A percentile compares a stretch with the other conserved stretches of the same genome.
Evolutionary conservation across 345 rosid species (phyloP).

Genomic region (Xanthoceras sorbifolium): DNA sequence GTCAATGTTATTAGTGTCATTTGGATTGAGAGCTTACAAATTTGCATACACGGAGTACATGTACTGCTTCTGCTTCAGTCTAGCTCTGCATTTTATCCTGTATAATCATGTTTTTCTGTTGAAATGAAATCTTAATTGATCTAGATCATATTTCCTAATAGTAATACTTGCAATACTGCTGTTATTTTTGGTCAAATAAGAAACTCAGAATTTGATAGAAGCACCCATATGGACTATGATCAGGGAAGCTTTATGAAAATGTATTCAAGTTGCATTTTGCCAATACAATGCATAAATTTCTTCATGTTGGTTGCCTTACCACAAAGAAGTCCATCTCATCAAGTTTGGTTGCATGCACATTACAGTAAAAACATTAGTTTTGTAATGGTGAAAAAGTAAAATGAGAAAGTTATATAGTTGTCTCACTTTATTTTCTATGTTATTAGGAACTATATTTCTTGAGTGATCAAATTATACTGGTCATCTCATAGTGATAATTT

Average conservation of each 20-base stretch:
- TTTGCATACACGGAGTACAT: not conserved
- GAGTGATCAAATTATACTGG: not conserved
- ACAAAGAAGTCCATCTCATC: not conserved
- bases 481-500: not conserved
- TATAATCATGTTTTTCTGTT: not conserved
- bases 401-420: not conserved
- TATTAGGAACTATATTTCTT: not conserved
- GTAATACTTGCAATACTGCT: not conserved
- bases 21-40: not conserved
- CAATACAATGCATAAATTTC: not conserved
- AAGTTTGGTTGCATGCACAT: not conserved
- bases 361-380: not conserved
- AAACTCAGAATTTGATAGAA: not conserved
- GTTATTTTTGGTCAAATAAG: not conserved
- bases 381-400: not conserved
- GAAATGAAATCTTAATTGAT: not conserved
- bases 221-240: not conserved
- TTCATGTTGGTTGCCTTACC: not conserved
- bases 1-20: not conserved
- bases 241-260: not conserved
- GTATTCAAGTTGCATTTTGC: not conserved
- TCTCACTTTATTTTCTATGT: not conserved
- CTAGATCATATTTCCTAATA: not conserved
- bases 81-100: not conserved
- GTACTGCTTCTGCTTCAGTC: not conserved